Evolutionary conservation across 768 basidiomycete species (phyloP).

Genomic region (Suillus decipiens): DNA sequence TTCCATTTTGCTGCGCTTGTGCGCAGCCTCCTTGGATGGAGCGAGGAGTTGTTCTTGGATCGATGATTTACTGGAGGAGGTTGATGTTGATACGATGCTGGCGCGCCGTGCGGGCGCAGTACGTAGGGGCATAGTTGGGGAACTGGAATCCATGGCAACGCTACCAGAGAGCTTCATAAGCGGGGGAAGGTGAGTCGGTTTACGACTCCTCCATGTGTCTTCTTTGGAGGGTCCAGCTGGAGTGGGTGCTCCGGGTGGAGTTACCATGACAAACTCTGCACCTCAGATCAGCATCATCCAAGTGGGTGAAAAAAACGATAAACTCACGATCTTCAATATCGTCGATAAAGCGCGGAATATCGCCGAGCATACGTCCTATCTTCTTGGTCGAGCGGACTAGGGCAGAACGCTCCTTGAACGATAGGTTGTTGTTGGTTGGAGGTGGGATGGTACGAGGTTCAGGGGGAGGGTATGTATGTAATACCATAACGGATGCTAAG

Average conservation of each 20-base stretch:
- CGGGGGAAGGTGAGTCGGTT: constrained; percentile 30
- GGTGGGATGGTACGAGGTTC: constrained; percentile 47
- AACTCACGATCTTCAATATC: constrained; percentile 12
- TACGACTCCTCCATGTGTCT: constrained; percentile 26
- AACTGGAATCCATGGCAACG: constrained; percentile 10
- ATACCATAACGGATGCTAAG: constrained; percentile 9
- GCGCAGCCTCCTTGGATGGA: constrained; percentile 37
- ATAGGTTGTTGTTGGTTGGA: constrained; percentile 58
- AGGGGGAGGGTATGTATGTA: constrained; percentile 15
- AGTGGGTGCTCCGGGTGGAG: not conserved
- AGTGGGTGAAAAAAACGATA: not conserved
- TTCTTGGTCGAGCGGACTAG: constrained; percentile 61
- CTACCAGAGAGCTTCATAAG: constrained; percentile 21
- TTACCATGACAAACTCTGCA: constrained; percentile 7
- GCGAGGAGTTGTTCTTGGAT: constrained; percentile 25
- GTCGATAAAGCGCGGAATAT: constrained; percentile 60
- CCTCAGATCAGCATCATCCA: not conserved
- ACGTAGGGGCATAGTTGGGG: constrained; percentile 9
- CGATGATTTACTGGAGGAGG: constrained; percentile 24
- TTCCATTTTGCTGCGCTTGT: constrained; percentile 63
- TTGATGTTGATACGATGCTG: constrained; percentile 26
- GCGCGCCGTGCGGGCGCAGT: constrained; percentile 16
- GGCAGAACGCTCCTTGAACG: constrained; percentile 51
- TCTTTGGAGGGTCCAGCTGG: constrained; percentile 15
- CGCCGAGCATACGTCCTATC: constrained; percentile 58